These are phyloP conservation scores for Magnolia changhungtana DNA, from an alignment of 164 flowering plant species.

Conservation along the genomic window DNA sequence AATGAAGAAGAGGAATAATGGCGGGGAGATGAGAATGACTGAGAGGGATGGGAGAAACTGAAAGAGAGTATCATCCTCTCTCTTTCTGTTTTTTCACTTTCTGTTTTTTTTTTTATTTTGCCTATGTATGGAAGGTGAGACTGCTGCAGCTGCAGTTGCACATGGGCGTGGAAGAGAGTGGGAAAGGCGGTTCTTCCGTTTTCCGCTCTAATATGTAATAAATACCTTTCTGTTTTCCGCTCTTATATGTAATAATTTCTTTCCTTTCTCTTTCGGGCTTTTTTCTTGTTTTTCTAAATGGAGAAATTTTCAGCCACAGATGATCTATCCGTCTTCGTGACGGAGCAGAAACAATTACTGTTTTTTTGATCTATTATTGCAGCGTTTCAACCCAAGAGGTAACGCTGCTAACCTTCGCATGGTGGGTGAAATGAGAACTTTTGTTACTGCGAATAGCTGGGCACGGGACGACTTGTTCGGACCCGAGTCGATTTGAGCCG, in stretches of 20 bases:
- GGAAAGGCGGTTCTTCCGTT: not conserved
- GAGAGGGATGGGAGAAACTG: not conserved
- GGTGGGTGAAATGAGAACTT: too few relatives aligned
- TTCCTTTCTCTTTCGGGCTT: not conserved
- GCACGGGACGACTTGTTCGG: too few relatives aligned
- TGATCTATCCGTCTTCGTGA: not conserved
- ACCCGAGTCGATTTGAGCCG: too few relatives aligned
- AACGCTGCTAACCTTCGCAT: too few relatives aligned
- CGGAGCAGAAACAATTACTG: not conserved
- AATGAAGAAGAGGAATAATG: not conserved
- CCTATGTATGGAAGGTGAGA: not conserved
- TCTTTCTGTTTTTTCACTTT: not conserved
- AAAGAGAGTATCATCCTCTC: conserved; percentile 1
- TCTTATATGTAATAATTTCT: not conserved
- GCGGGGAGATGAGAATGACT: not conserved
- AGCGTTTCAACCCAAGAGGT: too few relatives aligned
- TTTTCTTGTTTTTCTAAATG: not conserved
- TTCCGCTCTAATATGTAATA: not conserved
- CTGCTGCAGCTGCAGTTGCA: not conserved
- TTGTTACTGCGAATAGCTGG: too few relatives aligned
- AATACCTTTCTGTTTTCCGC: not conserved
- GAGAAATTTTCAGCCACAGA: not conserved
- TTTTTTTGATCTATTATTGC: too few relatives aligned
- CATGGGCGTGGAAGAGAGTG: not conserved
- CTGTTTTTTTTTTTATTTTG: not conserved